Base-by-base conservation (phyloP, 2,329 filamentous ascomycete genomes). In the Xylaria sp. region DNA sequence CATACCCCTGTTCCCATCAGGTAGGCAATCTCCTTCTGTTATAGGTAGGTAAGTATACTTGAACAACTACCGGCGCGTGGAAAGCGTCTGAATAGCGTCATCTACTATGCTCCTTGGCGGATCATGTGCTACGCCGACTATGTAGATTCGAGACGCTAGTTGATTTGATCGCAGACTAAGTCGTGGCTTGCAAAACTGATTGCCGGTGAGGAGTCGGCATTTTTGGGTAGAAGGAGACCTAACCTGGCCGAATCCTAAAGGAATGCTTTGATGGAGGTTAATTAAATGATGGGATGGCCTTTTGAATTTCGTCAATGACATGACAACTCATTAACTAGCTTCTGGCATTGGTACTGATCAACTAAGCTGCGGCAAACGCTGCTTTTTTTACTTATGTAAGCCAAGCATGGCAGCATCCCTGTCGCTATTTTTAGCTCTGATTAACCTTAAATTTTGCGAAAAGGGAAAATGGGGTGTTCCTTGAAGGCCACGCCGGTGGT, bases 401-500 rank as follows among this genome's bases (percentile, higher is more conserved):
- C 64, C 14, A 69, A 57, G 64, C 57, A 58, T 39, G 12, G 53
- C 14, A 27, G 58, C 64, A n/a, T 39, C 42, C 30, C 34, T 32
- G 32, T 58, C 51, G 3, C 68, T 69, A 69, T 69, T 69, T 67
- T 61, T 69, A 69, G 68, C 39, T 27, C 47, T 8, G 21, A 61
- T 50, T 67, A 69, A 69, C 68, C 64, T 69, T 69, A 67, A 69
- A 67, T 58, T 58, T 34, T 60, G 19, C 24, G 19, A 27, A 50
- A 48, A 61, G 24, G 34, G 34, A 36, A 36, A 36, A 36, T 11
- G 34, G 34, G 34, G 65, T 53, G 48, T 34, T 30, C 12, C 19
- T 24, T 36, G 27, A 21, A 21, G 57, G 50, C 19, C n/a, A n/a
- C 54, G 42, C 12, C 8, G 17, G 19, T 32, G 17, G 19, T 32